Percentiles rank a stretch among this genome's conserved stretches.
Conservation (phyloP, 2,329 filamentous ascomycete genomes). For the Nannizziopsis arthrosporioides region DNA sequence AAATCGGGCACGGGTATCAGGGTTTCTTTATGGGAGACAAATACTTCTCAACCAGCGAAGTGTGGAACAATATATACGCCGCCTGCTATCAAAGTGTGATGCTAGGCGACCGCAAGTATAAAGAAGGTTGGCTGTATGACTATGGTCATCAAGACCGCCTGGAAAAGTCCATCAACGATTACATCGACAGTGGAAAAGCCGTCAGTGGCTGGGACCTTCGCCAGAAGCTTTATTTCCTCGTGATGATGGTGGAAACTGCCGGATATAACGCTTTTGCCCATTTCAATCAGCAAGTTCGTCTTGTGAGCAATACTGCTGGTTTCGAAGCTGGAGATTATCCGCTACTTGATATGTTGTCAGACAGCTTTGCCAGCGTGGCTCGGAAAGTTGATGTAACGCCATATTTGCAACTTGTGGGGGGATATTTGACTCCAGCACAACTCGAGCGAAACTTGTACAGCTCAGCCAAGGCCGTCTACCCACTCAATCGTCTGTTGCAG, state of each 20-base stretch:
- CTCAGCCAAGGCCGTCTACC: neutral
- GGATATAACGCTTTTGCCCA: neutral
- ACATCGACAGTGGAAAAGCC: neutral
- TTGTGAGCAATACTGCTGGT: neutral
- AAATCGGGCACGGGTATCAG: neutral
- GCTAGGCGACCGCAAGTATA: neutral
- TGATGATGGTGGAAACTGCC: neutral
- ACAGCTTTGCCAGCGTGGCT: neutral
- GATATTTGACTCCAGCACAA: neutral
- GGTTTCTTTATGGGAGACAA: neutral
- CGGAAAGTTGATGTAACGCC: neutral
- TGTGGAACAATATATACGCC: neutral
- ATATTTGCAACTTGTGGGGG: neutral
- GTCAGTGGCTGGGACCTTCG: neutral
- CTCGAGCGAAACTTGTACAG: neutral
- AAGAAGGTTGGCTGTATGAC: neutral
- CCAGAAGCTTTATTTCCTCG: neutral
- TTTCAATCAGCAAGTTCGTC: slow-evolving; percentile 3
- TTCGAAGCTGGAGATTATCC: neutral
- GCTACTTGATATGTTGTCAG: slow-evolving; percentile 1
- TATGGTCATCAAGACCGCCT: neutral
- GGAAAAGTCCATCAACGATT: neutral
- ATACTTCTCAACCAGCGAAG: neutral
- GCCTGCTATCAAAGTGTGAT: neutral
- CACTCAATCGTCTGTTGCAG: neutral